These are phyloP conservation scores for Tetracladium marchalianum DNA, from an alignment of 495 filamentous ascomycete genomes.

Conservation along the genomic window DNA sequence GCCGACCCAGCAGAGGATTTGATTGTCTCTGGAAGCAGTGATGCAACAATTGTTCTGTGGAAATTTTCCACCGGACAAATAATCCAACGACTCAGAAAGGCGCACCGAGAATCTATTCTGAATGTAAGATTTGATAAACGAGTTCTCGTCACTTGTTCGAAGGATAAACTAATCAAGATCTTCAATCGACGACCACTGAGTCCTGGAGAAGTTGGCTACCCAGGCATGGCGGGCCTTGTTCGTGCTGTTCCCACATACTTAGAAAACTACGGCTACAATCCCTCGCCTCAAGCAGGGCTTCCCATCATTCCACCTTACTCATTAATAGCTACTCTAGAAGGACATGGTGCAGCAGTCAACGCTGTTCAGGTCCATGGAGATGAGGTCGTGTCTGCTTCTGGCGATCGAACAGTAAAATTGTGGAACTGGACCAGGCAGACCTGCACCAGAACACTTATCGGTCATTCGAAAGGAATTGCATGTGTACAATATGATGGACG, in stretches of 20 bases:
- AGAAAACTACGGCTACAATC: conserved; percentile 37
- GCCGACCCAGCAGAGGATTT: conserved; percentile 83
- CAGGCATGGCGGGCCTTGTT: conserved; percentile 33
- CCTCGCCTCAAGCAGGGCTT: conserved; percentile 31
- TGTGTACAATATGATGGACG: conserved; percentile 97
- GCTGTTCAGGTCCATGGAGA: conserved; percentile 83
- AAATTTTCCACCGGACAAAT: conserved; percentile 80
- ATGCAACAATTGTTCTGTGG: conserved; percentile 85
- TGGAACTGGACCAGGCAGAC: conserved; percentile 81
- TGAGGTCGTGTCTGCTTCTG: conserved; percentile 88
- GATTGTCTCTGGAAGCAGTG: conserved; percentile 88
- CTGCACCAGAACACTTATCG: conserved; percentile 66
- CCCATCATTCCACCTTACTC: conserved; percentile 51
- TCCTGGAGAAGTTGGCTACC: conserved; percentile 61
- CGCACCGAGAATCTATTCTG: conserved; percentile 86
- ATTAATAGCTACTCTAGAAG: conserved; percentile 67
- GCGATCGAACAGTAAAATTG: conserved; percentile 82
- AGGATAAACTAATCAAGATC: conserved; percentile 91
- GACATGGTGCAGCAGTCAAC: conserved; percentile 88
- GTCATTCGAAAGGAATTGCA: conserved; percentile 91
- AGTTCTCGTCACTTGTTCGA: conserved; percentile 91
- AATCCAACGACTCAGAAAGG: conserved; percentile 59
- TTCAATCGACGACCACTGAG: conserved; percentile 73
- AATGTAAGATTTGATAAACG: conserved; percentile 89
- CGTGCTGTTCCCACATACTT: conserved; percentile 42